Evolutionary conservation across 371 early-diverging fungal species (phyloP), one percentile per base, ranked within the genome.

Genomic region (Syncephalastrum monosporum): DNA sequence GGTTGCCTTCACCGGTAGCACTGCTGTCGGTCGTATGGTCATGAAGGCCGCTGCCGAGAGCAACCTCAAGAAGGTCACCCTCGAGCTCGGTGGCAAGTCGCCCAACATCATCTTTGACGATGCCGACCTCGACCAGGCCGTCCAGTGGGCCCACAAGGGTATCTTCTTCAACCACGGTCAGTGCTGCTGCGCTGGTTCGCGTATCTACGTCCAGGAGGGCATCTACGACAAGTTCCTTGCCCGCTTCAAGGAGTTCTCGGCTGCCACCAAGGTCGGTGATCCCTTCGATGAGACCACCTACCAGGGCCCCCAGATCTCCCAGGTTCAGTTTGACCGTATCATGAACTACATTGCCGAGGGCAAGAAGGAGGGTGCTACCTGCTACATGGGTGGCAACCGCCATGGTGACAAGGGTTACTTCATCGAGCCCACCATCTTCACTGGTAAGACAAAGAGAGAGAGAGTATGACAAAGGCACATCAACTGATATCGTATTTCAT

Each of bases 61-160:
- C 55, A 90, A 85, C 53, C 80, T 93, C 57, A 93, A 93, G 79
- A 87, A 83, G 64, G 78, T 91, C 6, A 87, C 91, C 7, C 66
- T 93, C 49, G 93, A 93, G 68, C 71, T 93, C 5, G 93, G 93
- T 43, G 93, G 92, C 55, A 93, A 93, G 55, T 92, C 95, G 3
- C 91, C 96, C 42, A 90, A 91, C 63, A 91, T 96, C 50, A 90
- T 95, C 42, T 95, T 96, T 70, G 92, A 88, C 19, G 90, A 91
- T 71, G 91, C 89, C 16, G 87, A 95, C 62, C 56, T 95, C 42
- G 90, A 90, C 38, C 76, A 82, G 63, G 92, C 92, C 12, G 90
- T 93, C 33, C 72, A 75, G 50, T 85, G 85, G 69, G 83, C 88
- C 14, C 77, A 84, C 65, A 72, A 75, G 15, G 94, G 88, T 59